Conservation (phyloP, 176 grass and related monocot species). For the Phoenix dactylifera region DNA sequence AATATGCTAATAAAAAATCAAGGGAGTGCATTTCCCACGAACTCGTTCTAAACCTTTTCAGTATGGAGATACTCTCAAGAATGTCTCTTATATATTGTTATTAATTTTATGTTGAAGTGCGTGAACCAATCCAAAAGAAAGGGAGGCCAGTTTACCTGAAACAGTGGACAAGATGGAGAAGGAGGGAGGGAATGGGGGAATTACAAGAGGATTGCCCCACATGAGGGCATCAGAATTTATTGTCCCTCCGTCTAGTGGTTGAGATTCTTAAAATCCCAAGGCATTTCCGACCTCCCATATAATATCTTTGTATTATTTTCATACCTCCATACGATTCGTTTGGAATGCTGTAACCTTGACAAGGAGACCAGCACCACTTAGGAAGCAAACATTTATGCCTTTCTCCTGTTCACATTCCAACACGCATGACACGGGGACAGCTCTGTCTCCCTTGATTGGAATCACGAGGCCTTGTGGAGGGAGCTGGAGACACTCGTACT, state of each 20-base stretch:
- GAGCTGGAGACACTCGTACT: not conserved
- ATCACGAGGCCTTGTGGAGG: constrained; percentile 31
- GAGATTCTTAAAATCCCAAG: constrained; percentile 7
- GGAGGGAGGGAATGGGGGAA: not conserved
- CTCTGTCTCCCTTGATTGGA: constrained; percentile 26
- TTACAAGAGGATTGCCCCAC: no score
- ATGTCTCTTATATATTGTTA: not conserved
- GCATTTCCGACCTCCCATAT: not conserved
- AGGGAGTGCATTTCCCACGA: not conserved
- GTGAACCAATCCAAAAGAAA: not conserved
- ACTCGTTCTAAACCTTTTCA: not conserved
- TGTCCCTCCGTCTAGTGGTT: not conserved
- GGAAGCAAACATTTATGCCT: constrained; percentile 33
- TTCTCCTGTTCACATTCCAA: constrained; percentile 25
- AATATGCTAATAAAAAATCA: not conserved
- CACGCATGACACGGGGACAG: constrained; percentile 26
- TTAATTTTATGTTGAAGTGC: constrained; percentile 11
- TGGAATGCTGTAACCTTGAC: not conserved
- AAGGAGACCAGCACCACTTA: constrained; percentile 36
- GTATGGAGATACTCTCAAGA: not conserved
- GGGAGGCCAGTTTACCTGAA: not conserved
- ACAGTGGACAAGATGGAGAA: not conserved
- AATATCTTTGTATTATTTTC: not conserved
- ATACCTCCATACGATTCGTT: not conserved
- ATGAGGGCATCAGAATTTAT: not conserved